A percentile compares a stretch with the other conserved stretches of the same genome.
These are phyloP conservation scores for Fusarium sp. DNA, from an alignment of 2,329 filamentous ascomycete genomes.

Conservation along the genomic window DNA sequence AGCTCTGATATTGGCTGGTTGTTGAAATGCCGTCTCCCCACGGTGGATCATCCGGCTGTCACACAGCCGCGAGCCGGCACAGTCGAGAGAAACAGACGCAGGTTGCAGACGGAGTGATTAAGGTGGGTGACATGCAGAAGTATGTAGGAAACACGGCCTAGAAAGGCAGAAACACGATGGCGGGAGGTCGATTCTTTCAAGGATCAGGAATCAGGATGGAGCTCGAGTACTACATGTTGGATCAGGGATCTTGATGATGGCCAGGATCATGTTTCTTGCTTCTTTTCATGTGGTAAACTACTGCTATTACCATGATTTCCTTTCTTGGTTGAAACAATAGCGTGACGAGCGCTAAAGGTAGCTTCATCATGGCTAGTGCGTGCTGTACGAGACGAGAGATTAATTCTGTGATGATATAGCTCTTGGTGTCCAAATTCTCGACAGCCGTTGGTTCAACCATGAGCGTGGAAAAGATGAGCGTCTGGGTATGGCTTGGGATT, in stretches of 20 bases:
- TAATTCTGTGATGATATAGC: constrained; percentile 36
- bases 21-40: constrained; percentile 42
- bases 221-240: constrained; percentile 15
- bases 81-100: constrained; percentile 35
- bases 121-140: constrained; percentile 47
- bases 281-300: constrained; percentile 6
- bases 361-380: constrained; percentile 5
- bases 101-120: constrained; percentile 33
- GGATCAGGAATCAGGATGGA: constrained; percentile 16
- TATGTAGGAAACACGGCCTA: constrained; percentile 15
- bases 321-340: not conserved
- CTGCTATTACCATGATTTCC: not conserved
- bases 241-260: constrained; percentile 15
- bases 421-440: constrained; percentile 23
- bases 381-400: constrained; percentile 25
- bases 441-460: constrained; percentile 40
- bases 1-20: constrained; percentile 66
- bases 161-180: constrained; percentile 27
- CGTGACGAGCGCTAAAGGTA: not conserved
- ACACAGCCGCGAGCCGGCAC: constrained; percentile 46
- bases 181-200: constrained; percentile 28
- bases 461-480: constrained; percentile 41
- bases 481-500: constrained; percentile 42
- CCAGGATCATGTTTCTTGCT: constrained; percentile 28
- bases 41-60: constrained; percentile 43